Evolutionary conservation across 2,329 filamentous ascomycete genomes (phyloP).

Genomic region (Penicillium sclerotiorum): DNA sequence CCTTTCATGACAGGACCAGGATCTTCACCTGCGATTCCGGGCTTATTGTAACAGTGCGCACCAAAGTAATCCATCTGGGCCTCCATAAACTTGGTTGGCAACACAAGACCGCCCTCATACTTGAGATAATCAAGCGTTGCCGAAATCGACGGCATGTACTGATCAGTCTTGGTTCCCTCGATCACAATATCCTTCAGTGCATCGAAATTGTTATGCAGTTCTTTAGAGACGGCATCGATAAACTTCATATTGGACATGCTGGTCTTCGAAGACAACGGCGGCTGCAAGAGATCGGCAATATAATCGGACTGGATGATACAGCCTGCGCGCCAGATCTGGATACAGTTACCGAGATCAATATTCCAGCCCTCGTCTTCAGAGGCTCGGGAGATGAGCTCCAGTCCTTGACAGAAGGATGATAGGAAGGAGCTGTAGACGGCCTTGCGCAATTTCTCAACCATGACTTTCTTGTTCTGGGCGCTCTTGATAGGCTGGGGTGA

Average conservation of each 20-base stretch:
- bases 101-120: conserved; percentile 59
- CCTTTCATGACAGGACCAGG: conserved; percentile 58
- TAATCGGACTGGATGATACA: conserved; percentile 72
- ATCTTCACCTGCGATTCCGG: conserved; percentile 54
- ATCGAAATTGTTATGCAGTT: conserved; percentile 55
- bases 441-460: conserved; percentile 61
- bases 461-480: conserved; percentile 37
- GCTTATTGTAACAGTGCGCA: conserved; percentile 64
- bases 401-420: conserved; percentile 65
- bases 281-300: conserved; percentile 62
- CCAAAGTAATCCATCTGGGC: conserved; percentile 73
- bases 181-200: conserved; percentile 60
- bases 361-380: conserved; percentile 63
- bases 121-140: conserved; percentile 70
- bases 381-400: conserved; percentile 64
- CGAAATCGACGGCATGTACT: conserved; percentile 62
- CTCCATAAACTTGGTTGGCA: conserved; percentile 71
- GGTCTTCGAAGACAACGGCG: conserved; percentile 28
- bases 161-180: conserved; percentile 59
- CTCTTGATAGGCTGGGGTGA: conserved; percentile 38
- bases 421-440: conserved; percentile 66
- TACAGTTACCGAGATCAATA: conserved; percentile 43
- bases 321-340: conserved; percentile 67
- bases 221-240: conserved; percentile 53
- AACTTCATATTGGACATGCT: conserved; percentile 41